phyloP scores from a whole-genome alignment of 805 yeast species.

The Danielia reshetovae region DNA sequence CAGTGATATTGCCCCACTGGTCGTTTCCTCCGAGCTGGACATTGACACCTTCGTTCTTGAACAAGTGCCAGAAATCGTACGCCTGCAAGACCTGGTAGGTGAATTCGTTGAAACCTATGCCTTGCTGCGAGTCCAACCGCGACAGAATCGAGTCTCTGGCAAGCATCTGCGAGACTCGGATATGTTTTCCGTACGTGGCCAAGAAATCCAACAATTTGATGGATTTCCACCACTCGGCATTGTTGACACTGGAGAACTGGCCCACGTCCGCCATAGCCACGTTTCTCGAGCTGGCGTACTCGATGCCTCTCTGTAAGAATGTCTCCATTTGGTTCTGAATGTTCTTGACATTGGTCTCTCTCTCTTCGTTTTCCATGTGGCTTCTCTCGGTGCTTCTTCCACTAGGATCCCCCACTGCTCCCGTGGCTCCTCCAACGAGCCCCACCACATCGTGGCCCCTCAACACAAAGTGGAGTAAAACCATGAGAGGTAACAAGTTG shows the following conservation, averaged over 20 bases:
- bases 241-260: conserved; percentile 48
- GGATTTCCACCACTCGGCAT: conserved; percentile 82
- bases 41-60: conserved; percentile 52
- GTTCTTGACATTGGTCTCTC: conserved; percentile 52
- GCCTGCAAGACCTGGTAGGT: conserved; percentile 92
- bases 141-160: conserved; percentile 83
- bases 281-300: conserved; percentile 55
- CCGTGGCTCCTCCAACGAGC: conserved; percentile 93
- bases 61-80: conserved; percentile 83
- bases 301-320: conserved; percentile 60
- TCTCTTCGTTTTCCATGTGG: conserved; percentile 47
- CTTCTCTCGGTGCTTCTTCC: conserved; percentile 79
- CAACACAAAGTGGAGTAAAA: conserved; percentile 74
- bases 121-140: conserved; percentile 63
- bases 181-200: conserved; percentile 68
- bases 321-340: conserved; percentile 59
- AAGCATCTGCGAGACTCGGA: conserved; percentile 82
- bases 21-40: conserved; percentile 95
- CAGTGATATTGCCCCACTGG: conserved; percentile 97
- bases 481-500: conserved; percentile 81
- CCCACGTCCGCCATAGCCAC: conserved; percentile 35
- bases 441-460: conserved; percentile 85
- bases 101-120: conserved; percentile 91
- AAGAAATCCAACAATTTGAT: conserved; percentile 75
- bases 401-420: conserved; percentile 94